A percentile compares a stretch with the other conserved stretches of the same genome.
Conservation (phyloP, 257 asterid species). For the Nemophila menziesii region DNA sequence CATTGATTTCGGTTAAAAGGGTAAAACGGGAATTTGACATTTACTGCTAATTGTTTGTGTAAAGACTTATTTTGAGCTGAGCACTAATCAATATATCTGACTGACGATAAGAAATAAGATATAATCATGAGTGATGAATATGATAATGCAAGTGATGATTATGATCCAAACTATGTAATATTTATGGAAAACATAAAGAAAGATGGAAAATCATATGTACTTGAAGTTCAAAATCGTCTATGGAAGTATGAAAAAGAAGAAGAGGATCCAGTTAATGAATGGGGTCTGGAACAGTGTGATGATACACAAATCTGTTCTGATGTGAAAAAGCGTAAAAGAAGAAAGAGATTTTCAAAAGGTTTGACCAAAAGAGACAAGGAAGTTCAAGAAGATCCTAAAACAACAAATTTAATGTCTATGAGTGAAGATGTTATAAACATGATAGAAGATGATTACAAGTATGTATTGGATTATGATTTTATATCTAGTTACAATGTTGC, state of each 20-base stretch:
- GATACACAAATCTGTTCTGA: not conserved
- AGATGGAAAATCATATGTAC: constrained; percentile 10
- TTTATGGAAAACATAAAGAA: constrained; percentile 8
- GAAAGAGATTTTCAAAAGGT: not conserved
- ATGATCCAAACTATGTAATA: constrained; percentile 15
- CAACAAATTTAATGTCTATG: not conserved
- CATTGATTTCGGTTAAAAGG: not conserved
- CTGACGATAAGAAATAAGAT: not conserved
- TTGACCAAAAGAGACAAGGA: not conserved
- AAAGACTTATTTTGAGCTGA: not conserved
- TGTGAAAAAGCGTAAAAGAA: not conserved
- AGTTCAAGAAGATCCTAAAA: no score
- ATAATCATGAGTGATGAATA: not conserved
- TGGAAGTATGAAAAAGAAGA: constrained; percentile 13
- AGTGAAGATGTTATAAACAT: not conserved
- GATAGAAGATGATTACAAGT: not conserved
- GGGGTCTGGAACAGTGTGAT: not conserved
- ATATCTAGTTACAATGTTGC: not conserved
- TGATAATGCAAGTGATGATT: constrained; percentile 1
- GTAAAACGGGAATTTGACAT: not conserved
- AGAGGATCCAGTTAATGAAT: constrained; percentile 6
- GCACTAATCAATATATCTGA: not conserved
- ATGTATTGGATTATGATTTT: not conserved
- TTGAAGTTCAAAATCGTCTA: constrained; percentile 7
- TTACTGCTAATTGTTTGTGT: not conserved